Percentiles rank a stretch among this genome's conserved stretches.
These are phyloP conservation scores for Clavispora fructus DNA, from an alignment of 805 yeast genomes.

Conservation along the genomic window DNA sequence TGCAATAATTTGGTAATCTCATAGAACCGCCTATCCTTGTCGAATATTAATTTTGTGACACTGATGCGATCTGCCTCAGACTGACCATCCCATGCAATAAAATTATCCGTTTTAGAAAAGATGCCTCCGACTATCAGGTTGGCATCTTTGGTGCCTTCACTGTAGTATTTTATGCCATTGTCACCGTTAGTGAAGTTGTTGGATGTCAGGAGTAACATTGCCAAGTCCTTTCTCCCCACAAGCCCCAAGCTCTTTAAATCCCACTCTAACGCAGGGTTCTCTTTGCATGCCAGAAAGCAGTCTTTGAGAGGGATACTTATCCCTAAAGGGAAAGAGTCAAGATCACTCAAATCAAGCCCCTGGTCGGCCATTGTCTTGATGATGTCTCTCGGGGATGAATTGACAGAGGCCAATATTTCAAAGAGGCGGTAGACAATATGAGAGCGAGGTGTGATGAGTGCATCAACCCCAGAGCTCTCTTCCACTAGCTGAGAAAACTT, in stretches of 20 bases:
- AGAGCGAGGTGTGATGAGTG: constrained; percentile 60
- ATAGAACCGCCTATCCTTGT: constrained; percentile 70
- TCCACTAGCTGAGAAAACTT: constrained; percentile 65
- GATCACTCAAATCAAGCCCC: constrained; percentile 43
- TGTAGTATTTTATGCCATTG: neutral
- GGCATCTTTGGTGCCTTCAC: constrained; percentile 23
- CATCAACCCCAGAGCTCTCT: constrained; percentile 56
- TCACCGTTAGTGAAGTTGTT: constrained; percentile 1
- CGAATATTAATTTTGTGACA: constrained; percentile 68
- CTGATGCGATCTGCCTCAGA: constrained; percentile 63
- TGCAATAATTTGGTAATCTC: constrained; percentile 72
- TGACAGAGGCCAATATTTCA: constrained; percentile 55
- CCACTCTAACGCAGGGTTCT: constrained; percentile 46
- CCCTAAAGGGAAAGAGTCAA: constrained; percentile 74
- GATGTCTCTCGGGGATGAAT: constrained; percentile 47
- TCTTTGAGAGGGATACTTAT: constrained; percentile 63
- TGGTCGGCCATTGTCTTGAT: constrained; percentile 58
- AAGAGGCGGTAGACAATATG: constrained; percentile 53
- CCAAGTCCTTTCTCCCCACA: constrained; percentile 65
- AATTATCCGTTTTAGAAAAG: constrained; percentile 37
- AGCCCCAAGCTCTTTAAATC: constrained; percentile 44
- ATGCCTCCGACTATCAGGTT: constrained; percentile 35
- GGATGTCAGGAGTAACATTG: constrained; percentile 17
- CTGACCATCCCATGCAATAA: constrained; percentile 65
- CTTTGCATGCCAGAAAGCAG: constrained; percentile 50